Evolutionary conservation across 2,329 filamentous ascomycete genomes (phyloP).

Genomic region (Fusarium avenaceum): DNA sequence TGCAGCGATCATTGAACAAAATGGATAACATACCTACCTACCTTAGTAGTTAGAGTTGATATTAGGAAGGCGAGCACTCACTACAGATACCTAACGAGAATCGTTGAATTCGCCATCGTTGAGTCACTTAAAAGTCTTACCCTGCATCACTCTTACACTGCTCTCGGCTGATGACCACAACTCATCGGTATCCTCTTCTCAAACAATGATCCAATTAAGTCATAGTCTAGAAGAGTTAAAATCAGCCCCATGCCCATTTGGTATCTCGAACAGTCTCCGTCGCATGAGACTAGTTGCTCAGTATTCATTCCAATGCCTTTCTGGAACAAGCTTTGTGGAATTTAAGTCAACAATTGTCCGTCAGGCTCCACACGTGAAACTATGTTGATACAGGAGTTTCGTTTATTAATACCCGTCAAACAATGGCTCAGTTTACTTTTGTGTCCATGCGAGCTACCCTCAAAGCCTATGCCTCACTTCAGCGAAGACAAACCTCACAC

Average conservation of each 20-base stretch:
- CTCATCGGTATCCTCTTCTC: not conserved
- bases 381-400: constrained; percentile 23
- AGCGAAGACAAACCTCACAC: constrained; percentile 13
- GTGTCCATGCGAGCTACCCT: constrained; percentile 3
- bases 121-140: not conserved
- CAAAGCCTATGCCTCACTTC: constrained; percentile 8
- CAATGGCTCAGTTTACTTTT: constrained; percentile 14
- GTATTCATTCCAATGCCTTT: constrained; percentile 22
- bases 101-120: not conserved
- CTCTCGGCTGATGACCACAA: not conserved
- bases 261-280: too few species aligned
- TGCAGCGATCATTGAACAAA: not conserved
- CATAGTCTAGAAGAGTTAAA: not conserved
- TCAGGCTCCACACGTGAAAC: constrained; percentile 32
- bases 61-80: not conserved
- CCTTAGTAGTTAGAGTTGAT: not conserved
- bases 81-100: not conserved
- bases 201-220: not conserved
- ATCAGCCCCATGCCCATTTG: not conserved
- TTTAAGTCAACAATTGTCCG: not conserved
- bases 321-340: constrained; percentile 22
- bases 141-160: not conserved
- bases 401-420: not conserved
- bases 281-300: not conserved
- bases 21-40: not conserved